Base-by-base conservation (phyloP, 768 basidiomycete species). In the Amanita subjunquillea region DNA sequence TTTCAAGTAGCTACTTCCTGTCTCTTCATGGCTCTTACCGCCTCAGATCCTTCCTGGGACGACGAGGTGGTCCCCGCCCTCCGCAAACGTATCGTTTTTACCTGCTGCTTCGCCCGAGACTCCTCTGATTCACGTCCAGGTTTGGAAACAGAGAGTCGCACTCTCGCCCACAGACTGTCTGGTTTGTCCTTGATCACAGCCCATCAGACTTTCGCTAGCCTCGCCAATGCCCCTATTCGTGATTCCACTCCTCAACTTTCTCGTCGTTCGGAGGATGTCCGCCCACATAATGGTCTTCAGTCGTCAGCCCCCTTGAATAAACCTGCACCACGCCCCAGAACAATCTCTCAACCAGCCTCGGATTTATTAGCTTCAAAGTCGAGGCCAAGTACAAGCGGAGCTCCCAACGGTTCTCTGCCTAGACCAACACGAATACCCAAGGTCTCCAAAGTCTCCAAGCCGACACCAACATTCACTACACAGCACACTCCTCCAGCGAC, bases 1-100 rank as follows among this genome's bases (percentile, higher is more conserved):
- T 40, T 25, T 51, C 48, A 30, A 43, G 8, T 29, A 34, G 4
- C 6, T 1, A 7, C 37, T 17, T 40, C 6, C 53, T 47, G 36
- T 32, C 46, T 38, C 52, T 36, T 59, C 48, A 74, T 76, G 73
- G 69, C 73, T 42, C 64, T 72, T 44, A 73, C 70, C 47, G 69
- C 73, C 40, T 78, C 83, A 47, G 70, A 73, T 44, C 78, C 83
- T 48, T 74, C 79, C 36, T 91, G 87, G 87, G 88, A 89, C 65
- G 87, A 88, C 62, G 79, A 79, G 34, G 87, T 91, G 52, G 89
- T 91, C 29, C 89, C 88, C 51, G 75, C 85, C 38, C 72, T 91
- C 36, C 77, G 88, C 59, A 87, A 89, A 74, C 77, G 87, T 90
- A 71, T 61, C 78, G 72, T 43, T 42, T 53, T 56, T 52, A 25